A percentile compares a stretch with the other conserved stretches of the same genome.
Conservation (phyloP, 805 yeast genomes). For the Metahyphopichia silvanorum region DNA sequence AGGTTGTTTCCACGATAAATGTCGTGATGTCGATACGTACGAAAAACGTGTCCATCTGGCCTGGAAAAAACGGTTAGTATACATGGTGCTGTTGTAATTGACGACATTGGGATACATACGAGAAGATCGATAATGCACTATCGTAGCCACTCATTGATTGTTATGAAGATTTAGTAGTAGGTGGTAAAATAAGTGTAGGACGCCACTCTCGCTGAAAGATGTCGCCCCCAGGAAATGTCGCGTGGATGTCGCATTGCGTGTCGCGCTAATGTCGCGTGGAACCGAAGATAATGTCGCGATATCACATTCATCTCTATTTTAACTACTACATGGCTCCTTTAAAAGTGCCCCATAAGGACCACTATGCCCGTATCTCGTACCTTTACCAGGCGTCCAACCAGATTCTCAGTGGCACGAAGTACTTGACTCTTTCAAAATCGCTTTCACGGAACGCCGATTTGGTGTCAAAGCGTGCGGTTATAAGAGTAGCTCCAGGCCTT, state of each 20-base stretch:
- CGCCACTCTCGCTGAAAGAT: too few species aligned
- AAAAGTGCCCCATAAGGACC: conserved; percentile 63
- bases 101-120: conserved; percentile 49
- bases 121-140: conserved; percentile 95
- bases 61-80: conserved; percentile 45
- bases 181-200: too few species aligned
- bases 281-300: too few species aligned
- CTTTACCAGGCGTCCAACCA: conserved; percentile 53
- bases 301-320: too few species aligned
- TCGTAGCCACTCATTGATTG: conserved; percentile 93
- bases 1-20: background rate
- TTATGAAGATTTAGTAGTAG: background rate
- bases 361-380: conserved; percentile 56
- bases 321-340: too few species aligned
- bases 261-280: too few species aligned
- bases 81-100: background rate
- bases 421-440: conserved; percentile 48
- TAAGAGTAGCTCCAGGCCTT: conserved; percentile 58
- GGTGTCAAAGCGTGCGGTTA: conserved; percentile 66
- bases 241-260: too few species aligned
- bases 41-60: conserved; percentile 99
- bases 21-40: conserved; percentile 43
- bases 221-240: too few species aligned
- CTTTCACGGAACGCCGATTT: conserved; percentile 53
- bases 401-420: conserved; percentile 21